Evolutionary conservation across 306 rosid genomes (phyloP), one percentile per base, ranked within the genome.

Genomic region (Vigna nakashimae): DNA sequence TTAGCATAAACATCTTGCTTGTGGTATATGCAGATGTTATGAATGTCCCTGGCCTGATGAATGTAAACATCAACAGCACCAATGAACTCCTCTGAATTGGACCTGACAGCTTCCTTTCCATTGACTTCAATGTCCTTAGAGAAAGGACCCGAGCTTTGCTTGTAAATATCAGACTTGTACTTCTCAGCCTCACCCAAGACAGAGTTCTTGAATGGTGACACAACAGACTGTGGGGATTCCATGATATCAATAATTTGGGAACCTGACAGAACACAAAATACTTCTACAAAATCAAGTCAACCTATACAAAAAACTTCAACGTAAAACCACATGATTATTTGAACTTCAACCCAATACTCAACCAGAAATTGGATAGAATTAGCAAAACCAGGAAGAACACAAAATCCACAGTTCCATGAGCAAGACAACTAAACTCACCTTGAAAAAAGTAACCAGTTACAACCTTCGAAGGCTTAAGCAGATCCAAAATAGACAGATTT

Each of bases 1-100:
- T 86, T 95, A 5, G 99, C 99, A 80, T 92, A 95, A 76, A 95
- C 99, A 82, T 95, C 99, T 90, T 95, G 99, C 85, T 95, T 95
- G 74, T 92, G 99, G 84, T 95, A 95, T 48, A 95, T 92, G 87
- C 99, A 95, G 71, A 92, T 95, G 89, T 92, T 95, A 2, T 92
- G 99, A 71, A 95, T 88, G 82, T 95, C 98, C 76, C 99, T 88
- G 2, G 98, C 99, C 73, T 90, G 86, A 60, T 92, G 97, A 32
- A 95, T 88, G 82, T 75, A 85, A 65, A 95, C 97, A 5, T 91
- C 91, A 36, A 92, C 84, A 66, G 74, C 89, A 53, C 99, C 99
- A 11, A 88, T 69, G 79, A 58, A 81, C 56, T 80, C 87, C 45
- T 89, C 90, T 0, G 10, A 46, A 74, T 84, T 75, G 58, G 75